These are phyloP conservation scores for Verticillium dahliae DNA, from an alignment of 2,329 filamentous ascomycete genomes.

Conservation along the genomic window DNA sequence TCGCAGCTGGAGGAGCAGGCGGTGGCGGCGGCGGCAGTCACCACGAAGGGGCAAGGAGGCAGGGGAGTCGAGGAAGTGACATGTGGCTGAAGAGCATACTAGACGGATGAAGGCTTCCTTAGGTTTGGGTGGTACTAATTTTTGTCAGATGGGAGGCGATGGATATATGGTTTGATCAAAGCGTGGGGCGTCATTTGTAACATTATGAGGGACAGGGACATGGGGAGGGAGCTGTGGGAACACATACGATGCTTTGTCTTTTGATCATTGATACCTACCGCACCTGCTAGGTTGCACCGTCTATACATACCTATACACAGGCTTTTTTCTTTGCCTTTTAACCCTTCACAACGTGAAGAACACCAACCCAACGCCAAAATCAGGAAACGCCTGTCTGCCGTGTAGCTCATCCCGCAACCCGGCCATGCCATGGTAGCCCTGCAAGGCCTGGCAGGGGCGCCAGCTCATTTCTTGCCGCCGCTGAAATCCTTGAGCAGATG, in stretches of 20 bases:
- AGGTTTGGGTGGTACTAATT: too few relatives aligned
- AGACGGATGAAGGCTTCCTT: not conserved
- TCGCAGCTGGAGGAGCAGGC: not conserved
- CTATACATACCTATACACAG: not conserved
- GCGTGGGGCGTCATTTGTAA: too few relatives aligned
- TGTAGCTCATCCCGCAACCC: too few relatives aligned
- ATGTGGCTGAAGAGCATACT: not conserved
- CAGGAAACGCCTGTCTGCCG: not conserved
- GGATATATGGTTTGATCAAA: too few relatives aligned
- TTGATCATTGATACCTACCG: not conserved
- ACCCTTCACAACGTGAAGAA: not conserved
- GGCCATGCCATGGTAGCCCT: too few relatives aligned
- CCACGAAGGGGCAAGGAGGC: constrained; percentile 6
- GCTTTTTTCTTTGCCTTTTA: not conserved
- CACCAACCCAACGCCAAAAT: not conserved
- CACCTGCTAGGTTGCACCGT: not conserved
- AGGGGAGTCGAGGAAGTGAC: not conserved
- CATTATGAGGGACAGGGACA: not conserved
- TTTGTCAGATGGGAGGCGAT: too few relatives aligned
- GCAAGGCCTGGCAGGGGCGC: not conserved
- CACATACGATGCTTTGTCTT: not conserved
- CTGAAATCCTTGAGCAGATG: constrained; percentile 71
- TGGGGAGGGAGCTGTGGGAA: not conserved
- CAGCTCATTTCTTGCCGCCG: not conserved
- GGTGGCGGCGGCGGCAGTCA: not conserved